Evolutionary conservation across 352 stramenopile genomes (phyloP).

Genomic region (Bremia lactucae): DNA sequence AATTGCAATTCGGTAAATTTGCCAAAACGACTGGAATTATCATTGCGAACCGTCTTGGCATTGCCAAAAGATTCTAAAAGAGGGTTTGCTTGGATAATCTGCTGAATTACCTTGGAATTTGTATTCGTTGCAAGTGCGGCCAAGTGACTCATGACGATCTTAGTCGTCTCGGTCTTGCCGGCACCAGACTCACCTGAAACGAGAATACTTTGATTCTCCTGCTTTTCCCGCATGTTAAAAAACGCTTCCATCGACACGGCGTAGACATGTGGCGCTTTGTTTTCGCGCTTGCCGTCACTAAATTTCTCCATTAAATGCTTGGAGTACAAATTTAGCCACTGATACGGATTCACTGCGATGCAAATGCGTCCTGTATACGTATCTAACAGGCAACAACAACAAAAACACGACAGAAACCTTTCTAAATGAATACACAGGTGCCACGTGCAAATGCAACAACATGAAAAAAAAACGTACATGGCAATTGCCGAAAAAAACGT

Average conservation of each 20-base stretch:
- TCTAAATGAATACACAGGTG: not conserved
- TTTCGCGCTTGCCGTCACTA: conserved; percentile 57
- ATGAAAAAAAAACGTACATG: conserved; percentile 37
- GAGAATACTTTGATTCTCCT: conserved; percentile 91
- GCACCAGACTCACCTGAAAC: conserved; percentile 91
- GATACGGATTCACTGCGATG: conserved; percentile 84
- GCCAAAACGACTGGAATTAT: conserved; percentile 79
- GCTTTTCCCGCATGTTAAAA: conserved; percentile 59
- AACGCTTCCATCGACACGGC: conserved; percentile 82
- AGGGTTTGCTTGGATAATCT: conserved; percentile 90
- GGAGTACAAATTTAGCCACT: conserved; percentile 80
- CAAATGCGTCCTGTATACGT: conserved; percentile 84
- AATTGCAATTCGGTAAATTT: conserved; percentile 86
- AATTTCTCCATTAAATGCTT: conserved; percentile 59
- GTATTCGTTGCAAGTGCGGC: conserved; percentile 71
- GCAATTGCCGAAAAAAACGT: conserved; percentile 66
- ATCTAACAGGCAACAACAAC: conserved; percentile 17
- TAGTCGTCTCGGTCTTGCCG: conserved; percentile 95
- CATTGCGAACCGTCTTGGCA: conserved; percentile 78
- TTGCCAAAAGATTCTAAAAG: conserved; percentile 83
- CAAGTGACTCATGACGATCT: conserved; percentile 92
- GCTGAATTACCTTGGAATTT: conserved; percentile 87
- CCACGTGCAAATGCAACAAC: not conserved
- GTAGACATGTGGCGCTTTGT: conserved; percentile 78
- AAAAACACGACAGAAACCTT: not conserved